These are phyloP conservation scores for Fraxinus floribunda DNA, from an alignment of 305 asterid genomes.

Conservation along the genomic window DNA sequence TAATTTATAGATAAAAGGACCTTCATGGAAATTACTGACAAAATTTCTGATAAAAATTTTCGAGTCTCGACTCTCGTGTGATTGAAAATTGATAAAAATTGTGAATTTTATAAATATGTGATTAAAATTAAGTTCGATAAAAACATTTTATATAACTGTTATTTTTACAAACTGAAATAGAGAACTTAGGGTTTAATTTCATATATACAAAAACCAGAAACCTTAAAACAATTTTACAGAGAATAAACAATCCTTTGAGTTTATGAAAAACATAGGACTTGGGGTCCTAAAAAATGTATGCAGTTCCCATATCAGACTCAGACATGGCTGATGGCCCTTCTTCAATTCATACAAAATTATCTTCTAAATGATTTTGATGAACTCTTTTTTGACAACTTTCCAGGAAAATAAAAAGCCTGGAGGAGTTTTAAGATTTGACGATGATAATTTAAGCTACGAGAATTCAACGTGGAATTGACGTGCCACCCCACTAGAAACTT, in stretches of 20 bases:
- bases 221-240: neutral
- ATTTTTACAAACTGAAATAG: neutral
- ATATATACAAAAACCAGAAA: too few relatives aligned
- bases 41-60: too few relatives aligned
- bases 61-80: too few relatives aligned
- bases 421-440: neutral
- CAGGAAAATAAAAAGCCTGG: neutral
- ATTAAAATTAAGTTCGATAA: too few relatives aligned
- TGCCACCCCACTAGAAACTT: neutral
- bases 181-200: neutral
- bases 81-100: neutral
- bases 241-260: neutral
- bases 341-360: neutral
- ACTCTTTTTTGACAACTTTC: neutral
- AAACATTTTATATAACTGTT: too few relatives aligned
- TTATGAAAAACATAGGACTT: neutral
- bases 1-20: neutral
- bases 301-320: neutral
- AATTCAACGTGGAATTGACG: neutral
- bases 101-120: too few relatives aligned
- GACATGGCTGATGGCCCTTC: neutral
- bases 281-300: neutral
- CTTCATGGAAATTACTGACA: too few relatives aligned
- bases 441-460: neutral
- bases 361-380: slow-evolving; percentile 12